phyloP scores from a whole-genome alignment of 176 grass and related monocot genomes.

The Luzula sylvatica region DNA sequence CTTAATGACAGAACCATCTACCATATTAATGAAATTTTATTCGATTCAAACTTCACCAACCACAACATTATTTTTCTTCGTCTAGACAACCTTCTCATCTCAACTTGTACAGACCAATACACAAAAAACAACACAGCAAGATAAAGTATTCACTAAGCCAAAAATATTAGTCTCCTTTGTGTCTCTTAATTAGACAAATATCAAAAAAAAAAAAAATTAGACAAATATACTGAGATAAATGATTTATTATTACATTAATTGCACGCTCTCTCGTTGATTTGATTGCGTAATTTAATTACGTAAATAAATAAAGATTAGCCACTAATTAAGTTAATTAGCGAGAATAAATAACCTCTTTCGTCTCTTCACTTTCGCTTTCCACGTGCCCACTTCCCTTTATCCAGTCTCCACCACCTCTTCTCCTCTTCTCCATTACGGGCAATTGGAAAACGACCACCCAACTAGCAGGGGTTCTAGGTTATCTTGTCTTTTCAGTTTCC shows the following conservation, averaged over 20 bases:
- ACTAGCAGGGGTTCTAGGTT: neutral
- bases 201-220: constrained; percentile 3
- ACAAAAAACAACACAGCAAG: no score
- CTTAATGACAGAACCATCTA: no score
- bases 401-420: neutral
- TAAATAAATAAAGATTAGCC: neutral
- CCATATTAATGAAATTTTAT: no score
- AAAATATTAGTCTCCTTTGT: no score
- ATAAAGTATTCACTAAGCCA: no score
- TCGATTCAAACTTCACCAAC: no score
- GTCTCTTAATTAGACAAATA: constrained; percentile 12
- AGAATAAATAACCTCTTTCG: neutral
- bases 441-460: constrained; percentile 1
- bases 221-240: neutral
- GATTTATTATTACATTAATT: neutral
- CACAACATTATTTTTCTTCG: no score
- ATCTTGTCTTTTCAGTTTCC: neutral
- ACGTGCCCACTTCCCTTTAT: constrained; percentile 17
- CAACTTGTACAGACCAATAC: no score
- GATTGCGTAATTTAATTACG: neutral
- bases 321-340: neutral
- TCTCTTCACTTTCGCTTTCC: constrained; percentile 5
- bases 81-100: no score
- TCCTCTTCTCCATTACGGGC: neutral
- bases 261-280: neutral